Evolutionary conservation across 169 alveolate genomes (phyloP).

Genomic region (Cardiosporidium cionae): DNA sequence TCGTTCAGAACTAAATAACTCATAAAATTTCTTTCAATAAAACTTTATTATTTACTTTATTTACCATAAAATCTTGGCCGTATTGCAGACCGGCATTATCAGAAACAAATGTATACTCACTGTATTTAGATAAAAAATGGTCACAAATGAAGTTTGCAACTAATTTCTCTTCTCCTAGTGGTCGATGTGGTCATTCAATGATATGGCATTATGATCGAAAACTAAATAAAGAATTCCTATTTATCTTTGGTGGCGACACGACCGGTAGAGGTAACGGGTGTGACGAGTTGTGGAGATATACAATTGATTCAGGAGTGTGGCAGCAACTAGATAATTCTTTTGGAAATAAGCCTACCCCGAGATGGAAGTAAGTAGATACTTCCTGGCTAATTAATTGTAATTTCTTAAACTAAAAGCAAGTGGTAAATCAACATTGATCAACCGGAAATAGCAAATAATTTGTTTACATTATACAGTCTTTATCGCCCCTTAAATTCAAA

Average conservation of each 20-base stretch:
- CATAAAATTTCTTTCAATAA: too few species aligned
- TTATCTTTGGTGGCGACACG: constrained; percentile 16
- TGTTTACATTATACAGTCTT: too few species aligned
- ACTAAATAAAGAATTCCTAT: neutral
- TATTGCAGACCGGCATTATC: too few species aligned
- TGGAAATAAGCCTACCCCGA: constrained; percentile 12
- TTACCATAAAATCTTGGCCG: too few species aligned
- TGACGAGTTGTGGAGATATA: constrained; percentile 17
- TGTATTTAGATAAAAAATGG: neutral
- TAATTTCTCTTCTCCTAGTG: neutral
- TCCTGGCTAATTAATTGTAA: too few species aligned
- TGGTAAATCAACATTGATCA: too few species aligned
- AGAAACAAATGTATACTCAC: too few species aligned
- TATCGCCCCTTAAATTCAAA: too few species aligned
- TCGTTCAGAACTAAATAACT: too few species aligned
- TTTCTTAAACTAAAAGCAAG: too few species aligned
- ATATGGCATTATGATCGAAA: neutral
- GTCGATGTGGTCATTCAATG: constrained; percentile 7
- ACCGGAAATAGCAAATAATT: too few species aligned
- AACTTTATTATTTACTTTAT: too few species aligned
- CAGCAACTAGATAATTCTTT: neutral
- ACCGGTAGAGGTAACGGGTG: constrained; percentile 3
- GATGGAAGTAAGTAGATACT: constrained; percentile 13
- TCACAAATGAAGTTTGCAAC: neutral
- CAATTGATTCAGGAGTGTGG: neutral